Percentiles rank a stretch among this genome's conserved stretches.
Evolutionary conservation across 495 filamentous ascomycete genomes (phyloP).

Genomic region (Lepraria neglecta): DNA sequence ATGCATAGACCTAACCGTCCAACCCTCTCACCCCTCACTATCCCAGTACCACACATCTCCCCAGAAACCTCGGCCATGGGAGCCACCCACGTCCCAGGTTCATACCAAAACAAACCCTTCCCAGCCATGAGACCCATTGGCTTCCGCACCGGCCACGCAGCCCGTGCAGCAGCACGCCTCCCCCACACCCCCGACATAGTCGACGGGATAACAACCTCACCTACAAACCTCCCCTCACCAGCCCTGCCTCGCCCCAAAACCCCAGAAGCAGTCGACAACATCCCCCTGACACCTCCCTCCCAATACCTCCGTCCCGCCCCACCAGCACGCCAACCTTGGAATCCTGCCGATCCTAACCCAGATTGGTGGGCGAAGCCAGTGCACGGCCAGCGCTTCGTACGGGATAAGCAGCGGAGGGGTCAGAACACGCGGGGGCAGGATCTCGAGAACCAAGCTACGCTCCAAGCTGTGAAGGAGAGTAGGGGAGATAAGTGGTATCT

Average conservation of each 20-base stretch:
- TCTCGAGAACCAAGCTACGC: too few species aligned
- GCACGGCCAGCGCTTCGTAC: too few species aligned
- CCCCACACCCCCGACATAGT: neutral
- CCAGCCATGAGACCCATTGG: neutral
- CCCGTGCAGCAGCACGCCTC: neutral
- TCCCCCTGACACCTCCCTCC: neutral
- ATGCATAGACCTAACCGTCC: neutral
- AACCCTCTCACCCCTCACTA: neutral
- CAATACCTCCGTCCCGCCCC: neutral
- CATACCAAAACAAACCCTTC: neutral
- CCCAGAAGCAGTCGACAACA: neutral
- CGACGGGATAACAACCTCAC: neutral
- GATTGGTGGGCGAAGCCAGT: neutral
- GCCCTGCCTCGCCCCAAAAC: neutral
- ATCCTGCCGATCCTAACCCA: neutral
- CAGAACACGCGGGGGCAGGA: too few species aligned
- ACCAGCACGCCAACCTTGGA: neutral
- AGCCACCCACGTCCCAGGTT: neutral
- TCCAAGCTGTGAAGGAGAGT: too few species aligned
- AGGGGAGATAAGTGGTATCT: too few species aligned
- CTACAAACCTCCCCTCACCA: neutral
- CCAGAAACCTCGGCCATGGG: neutral
- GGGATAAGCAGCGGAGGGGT: too few species aligned
- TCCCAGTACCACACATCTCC: neutral
- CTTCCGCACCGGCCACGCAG: neutral